These are phyloP conservation scores for Saposhnikovia divaricata DNA, from an alignment of 129 eudicot species.

Conservation along the genomic window DNA sequence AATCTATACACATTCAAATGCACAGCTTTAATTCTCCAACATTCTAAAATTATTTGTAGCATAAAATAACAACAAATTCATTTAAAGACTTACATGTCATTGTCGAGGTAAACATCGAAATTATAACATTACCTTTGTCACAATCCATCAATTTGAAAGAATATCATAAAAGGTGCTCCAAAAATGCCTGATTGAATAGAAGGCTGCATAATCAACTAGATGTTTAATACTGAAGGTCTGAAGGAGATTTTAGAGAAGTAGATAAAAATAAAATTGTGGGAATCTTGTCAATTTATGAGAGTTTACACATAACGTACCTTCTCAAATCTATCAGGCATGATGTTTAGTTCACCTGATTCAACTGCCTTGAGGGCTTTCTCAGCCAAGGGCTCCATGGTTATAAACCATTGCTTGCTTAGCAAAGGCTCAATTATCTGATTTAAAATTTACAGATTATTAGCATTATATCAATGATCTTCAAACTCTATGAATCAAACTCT, in stretches of 20 bases:
- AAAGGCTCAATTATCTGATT: conserved; percentile 89
- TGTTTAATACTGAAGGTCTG: neutral
- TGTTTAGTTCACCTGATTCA: conserved; percentile 63
- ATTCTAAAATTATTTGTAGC: too few relatives aligned
- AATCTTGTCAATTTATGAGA: neutral
- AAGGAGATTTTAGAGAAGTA: neutral
- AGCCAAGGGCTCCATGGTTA: conserved; percentile 93
- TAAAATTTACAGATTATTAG: conserved; percentile 9
- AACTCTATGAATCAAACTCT: too few relatives aligned
- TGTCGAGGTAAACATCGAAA: too few relatives aligned
- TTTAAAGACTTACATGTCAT: too few relatives aligned
- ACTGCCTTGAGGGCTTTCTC: conserved; percentile 90
- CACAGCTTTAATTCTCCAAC: too few relatives aligned
- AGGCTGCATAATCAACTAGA: neutral
- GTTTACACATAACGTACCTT: conserved; percentile 48
- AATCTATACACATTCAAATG: too few relatives aligned
- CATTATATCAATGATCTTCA: neutral
- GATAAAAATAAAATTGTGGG: neutral
- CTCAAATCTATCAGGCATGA: conserved; percentile 92
- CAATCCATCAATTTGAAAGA: too few relatives aligned
- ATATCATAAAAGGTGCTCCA: too few relatives aligned
- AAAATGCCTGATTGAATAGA: too few relatives aligned
- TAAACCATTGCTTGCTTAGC: conserved; percentile 95
- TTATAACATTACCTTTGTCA: too few relatives aligned
- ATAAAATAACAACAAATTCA: too few relatives aligned